Evolutionary conservation across 2,329 filamentous ascomycete genomes (phyloP).

Genomic region (Xylariaceae sp.): DNA sequence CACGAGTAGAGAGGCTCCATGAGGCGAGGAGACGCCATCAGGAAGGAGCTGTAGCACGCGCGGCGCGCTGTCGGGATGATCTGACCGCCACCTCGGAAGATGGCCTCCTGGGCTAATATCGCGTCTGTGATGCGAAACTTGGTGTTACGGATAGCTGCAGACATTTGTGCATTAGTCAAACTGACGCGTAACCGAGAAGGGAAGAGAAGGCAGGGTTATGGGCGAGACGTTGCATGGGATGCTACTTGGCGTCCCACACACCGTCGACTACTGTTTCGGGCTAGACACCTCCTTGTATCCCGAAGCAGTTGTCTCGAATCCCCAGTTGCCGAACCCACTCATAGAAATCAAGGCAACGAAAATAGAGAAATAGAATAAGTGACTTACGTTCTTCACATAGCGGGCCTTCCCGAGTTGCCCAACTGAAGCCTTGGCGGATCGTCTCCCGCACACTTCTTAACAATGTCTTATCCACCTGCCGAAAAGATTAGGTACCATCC

Average conservation of each 20-base stretch:
- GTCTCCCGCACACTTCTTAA: constrained; percentile 84
- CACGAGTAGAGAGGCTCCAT: constrained; percentile 97
- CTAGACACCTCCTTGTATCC: constrained; percentile 19
- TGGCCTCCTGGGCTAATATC: constrained; percentile 78
- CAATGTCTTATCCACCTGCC: constrained; percentile 81
- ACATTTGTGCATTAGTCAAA: constrained; percentile 16
- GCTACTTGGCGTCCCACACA: constrained; percentile 10
- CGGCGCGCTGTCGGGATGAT: constrained; percentile 93
- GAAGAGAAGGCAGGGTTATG: constrained; percentile 5
- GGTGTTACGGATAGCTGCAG: constrained; percentile 82
- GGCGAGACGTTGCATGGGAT: constrained; percentile 9
- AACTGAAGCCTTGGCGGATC: constrained; percentile 92
- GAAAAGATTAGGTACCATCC: constrained; percentile 29
- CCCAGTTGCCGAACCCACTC: constrained; percentile 14
- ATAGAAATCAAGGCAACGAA: constrained; percentile 1
- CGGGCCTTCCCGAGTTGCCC: constrained; percentile 91
- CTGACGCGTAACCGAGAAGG: constrained; percentile 6
- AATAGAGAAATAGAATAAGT: constrained; percentile 17
- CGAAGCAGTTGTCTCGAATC: neutral
- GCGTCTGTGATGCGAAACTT: constrained; percentile 97
- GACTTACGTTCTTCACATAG: constrained; percentile 92
- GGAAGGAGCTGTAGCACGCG: constrained; percentile 90
- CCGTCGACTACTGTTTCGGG: constrained; percentile 19
- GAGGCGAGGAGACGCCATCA: constrained; percentile 91
- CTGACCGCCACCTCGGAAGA: constrained; percentile 91